phyloP scores from a whole-genome alignment of 2,329 filamentous ascomycete species.

The Calonectria hongkongensis region DNA sequence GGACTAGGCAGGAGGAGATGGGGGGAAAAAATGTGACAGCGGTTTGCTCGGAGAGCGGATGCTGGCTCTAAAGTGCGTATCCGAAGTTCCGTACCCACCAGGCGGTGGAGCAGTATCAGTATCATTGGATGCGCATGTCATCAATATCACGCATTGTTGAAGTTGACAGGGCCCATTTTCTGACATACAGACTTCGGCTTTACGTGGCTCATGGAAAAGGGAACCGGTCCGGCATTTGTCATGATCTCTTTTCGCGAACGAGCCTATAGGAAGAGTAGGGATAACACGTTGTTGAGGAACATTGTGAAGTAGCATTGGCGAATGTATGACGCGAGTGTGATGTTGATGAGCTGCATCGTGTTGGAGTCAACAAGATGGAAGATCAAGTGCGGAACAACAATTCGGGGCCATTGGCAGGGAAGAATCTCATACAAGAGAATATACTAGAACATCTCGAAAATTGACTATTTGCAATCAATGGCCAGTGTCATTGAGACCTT shows the following conservation, averaged over 20 bases:
- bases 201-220: not conserved
- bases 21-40: not conserved
- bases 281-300: not conserved
- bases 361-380: no score
- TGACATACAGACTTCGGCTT: slow-evolving; percentile 2
- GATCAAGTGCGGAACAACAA: not conserved
- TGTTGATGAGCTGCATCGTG: no score
- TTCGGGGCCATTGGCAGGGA: not conserved
- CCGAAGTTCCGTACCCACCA: slow-evolving; percentile 34
- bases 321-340: not conserved
- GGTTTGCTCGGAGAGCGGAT: slow-evolving; percentile 7
- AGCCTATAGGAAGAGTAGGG: not conserved
- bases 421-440: not conserved
- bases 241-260: not conserved
- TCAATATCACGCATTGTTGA: slow-evolving; percentile 30
- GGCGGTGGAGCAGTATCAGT: not conserved
- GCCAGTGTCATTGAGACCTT: not conserved
- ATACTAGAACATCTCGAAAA: not conserved
- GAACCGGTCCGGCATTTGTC: slow-evolving; percentile 2
- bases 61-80: slow-evolving; percentile 14
- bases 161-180: not conserved
- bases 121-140: slow-evolving; percentile 7
- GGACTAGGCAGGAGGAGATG: not conserved
- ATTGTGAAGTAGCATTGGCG: not conserved
- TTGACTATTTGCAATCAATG: not conserved